Evolutionary conservation across 106 monocot species (phyloP), one percentile per base, ranked within the genome.

Genomic region (Hemerocallis citrina): DNA sequence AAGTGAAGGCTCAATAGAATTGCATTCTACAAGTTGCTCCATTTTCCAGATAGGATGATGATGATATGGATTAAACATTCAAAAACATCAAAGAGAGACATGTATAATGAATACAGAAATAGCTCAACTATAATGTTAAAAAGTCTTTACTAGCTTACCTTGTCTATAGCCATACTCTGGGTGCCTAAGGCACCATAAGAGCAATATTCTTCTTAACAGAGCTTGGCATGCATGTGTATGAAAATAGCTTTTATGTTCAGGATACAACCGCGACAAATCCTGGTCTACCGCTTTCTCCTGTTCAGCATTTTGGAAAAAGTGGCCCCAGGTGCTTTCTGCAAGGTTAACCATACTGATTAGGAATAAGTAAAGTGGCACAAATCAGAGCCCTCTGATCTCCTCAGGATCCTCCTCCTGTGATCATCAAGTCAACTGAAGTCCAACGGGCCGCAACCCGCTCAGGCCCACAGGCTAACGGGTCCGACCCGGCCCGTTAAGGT

Each of bases 231-330:
- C 66, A 37, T 63, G 55, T 54, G 66, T 70, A 57, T 83, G 83
- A 39, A 83, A 83, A 70, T 74, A 83, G 68, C 38, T 57, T 10
- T 68, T 75, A 68, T 83, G 47, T 56, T 77, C 83, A 24, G 77
- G 78, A 64, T 83, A 83, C 46, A 83, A 57, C 13, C 83, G 83
- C 33, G 83, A 83, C 19, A 83, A 64, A 72, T 83, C 83, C 59
- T 78, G 66, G 27, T 83, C 74, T 19, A 83, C 66, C 63, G 68
- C 52, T 55, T 71, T 78, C 48, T 74, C 82, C 44, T 77, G 41
- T 58, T 82, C 82, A 11, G 77, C 77, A 74, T 74, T 77, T 25
- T 57, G 66, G 34, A 82, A 82, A 34, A 74, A 82, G 8, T 70
- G 73, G 23, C 69, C 70, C 82, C 82, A 82, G 16, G 34, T 66